Evolutionary conservation across 2,329 filamentous ascomycete genomes (phyloP).

Genomic region (Chaetomium sp.): DNA sequence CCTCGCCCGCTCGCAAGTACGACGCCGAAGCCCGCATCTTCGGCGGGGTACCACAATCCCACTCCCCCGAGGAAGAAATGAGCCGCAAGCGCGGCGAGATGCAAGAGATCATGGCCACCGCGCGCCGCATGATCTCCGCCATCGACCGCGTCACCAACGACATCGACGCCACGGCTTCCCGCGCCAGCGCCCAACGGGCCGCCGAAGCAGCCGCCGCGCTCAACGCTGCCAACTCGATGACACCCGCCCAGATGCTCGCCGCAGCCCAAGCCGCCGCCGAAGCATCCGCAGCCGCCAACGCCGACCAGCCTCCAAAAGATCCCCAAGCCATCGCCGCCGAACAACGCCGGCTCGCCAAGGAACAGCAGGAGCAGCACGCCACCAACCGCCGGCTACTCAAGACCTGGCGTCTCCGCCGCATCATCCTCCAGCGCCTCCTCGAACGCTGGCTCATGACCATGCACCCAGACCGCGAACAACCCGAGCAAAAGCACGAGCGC

Average conservation of each 20-base stretch:
- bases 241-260: too few species aligned
- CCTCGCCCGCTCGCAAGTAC: constrained; percentile 17
- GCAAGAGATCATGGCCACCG: constrained; percentile 39
- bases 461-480: constrained; percentile 8
- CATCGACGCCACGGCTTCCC: not conserved
- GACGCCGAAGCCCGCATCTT: too few species aligned
- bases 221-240: too few species aligned
- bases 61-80: constrained; percentile 23
- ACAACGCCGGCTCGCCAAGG: too few species aligned
- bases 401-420: constrained; percentile 28
- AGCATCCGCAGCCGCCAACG: too few species aligned
- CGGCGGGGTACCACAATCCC: not conserved
- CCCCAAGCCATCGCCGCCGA: too few species aligned
- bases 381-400: not conserved
- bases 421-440: constrained; percentile 28
- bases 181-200: too few species aligned
- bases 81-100: constrained; percentile 27
- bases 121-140: constrained; percentile 40
- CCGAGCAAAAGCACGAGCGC: not conserved
- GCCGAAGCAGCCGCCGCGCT: too few species aligned
- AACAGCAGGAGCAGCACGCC: constrained; percentile 23
- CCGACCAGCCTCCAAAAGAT: too few species aligned
- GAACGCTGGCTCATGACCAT: constrained; percentile 22
- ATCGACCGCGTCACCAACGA: constrained; percentile 40
- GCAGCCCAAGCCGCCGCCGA: too few species aligned